These are phyloP conservation scores for Kwoniella sp. DNA, from an alignment of 768 basidiomycete genomes.

Conservation along the genomic window DNA sequence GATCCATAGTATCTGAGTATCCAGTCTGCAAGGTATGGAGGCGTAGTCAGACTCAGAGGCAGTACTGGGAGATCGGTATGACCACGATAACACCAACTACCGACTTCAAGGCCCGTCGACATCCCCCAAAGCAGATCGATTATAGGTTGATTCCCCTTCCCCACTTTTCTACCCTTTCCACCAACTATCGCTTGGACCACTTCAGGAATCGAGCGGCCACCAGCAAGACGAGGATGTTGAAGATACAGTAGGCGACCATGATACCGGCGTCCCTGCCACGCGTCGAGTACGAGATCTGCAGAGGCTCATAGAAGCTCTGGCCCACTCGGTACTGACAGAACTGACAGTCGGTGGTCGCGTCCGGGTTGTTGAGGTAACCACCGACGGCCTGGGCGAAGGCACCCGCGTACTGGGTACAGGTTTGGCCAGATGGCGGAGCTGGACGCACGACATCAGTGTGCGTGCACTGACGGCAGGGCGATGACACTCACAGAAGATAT, in stretches of 20 bases:
- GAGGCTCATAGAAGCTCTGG: slow-evolving; percentile 25
- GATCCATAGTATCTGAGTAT: too few relatives aligned
- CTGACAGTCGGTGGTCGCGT: slow-evolving; percentile 61
- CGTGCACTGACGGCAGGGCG: not conserved
- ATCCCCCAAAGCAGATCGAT: too few relatives aligned
- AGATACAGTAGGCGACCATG: slow-evolving; percentile 49
- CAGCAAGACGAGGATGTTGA: slow-evolving; percentile 59
- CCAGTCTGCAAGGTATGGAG: too few relatives aligned
- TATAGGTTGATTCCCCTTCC: too few relatives aligned
- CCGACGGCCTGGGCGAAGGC: slow-evolving; percentile 63
- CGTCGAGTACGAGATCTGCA: slow-evolving; percentile 23
- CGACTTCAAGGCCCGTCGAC: too few relatives aligned
- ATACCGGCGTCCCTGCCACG: slow-evolving; percentile 38
- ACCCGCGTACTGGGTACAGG: slow-evolving; percentile 68
- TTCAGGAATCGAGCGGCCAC: slow-evolving; percentile 30
- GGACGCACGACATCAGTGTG: slow-evolving; percentile 55
- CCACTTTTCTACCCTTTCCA: too few relatives aligned
- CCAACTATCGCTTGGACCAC: slow-evolving; percentile 21
- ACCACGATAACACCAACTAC: too few relatives aligned
- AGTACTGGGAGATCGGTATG: too few relatives aligned
- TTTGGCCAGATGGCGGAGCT: slow-evolving; percentile 67
- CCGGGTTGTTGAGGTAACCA: slow-evolving; percentile 72
- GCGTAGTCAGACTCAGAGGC: too few relatives aligned
- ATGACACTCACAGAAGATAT: slow-evolving; percentile 32
- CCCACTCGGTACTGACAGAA: slow-evolving; percentile 58